Conservation (phyloP, 192 early-diverging fungal genomes). For the Coemansia sp. region DNA sequence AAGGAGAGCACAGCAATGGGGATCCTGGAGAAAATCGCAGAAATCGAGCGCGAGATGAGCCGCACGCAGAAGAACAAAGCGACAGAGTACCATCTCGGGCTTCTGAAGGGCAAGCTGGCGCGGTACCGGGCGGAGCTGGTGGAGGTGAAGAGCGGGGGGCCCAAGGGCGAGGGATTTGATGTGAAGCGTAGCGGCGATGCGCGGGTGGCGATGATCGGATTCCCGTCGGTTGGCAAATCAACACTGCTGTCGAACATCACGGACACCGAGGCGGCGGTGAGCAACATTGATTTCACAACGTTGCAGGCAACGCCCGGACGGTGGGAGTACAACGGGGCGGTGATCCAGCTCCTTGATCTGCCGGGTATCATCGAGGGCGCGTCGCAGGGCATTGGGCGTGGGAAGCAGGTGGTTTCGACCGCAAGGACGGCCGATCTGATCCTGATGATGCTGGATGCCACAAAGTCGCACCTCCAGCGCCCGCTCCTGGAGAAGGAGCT, state of each 20-base stretch:
- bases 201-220: slow-evolving; percentile 91
- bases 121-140: slow-evolving; percentile 75
- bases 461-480: slow-evolving; percentile 83
- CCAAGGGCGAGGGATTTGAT: slow-evolving; percentile 90
- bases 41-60: slow-evolving; percentile 86
- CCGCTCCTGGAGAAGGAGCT: slow-evolving; percentile 87
- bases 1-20: slow-evolving; percentile 59
- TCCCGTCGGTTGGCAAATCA: slow-evolving; percentile 99
- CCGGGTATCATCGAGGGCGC: slow-evolving; percentile 99
- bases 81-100: slow-evolving; percentile 97
- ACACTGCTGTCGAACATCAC: slow-evolving; percentile 91
- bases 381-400: slow-evolving; percentile 95
- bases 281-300: slow-evolving; percentile 94
- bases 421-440: slow-evolving; percentile 95
- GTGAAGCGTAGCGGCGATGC: slow-evolving; percentile 98
- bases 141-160: slow-evolving; percentile 65
- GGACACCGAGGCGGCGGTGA: slow-evolving; percentile 85
- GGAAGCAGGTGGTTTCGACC: slow-evolving; percentile 95
- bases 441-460: slow-evolving; percentile 98
- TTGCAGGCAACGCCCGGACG: slow-evolving; percentile 94
- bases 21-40: slow-evolving; percentile 85
- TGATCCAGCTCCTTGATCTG: slow-evolving; percentile 97
- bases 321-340: slow-evolving; percentile 92
- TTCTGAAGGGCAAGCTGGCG: slow-evolving; percentile 96
- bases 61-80: slow-evolving; percentile 99